Conservation (phyloP, 495 filamentous ascomycete genomes). For the Lophiostoma macrostomum region DNA sequence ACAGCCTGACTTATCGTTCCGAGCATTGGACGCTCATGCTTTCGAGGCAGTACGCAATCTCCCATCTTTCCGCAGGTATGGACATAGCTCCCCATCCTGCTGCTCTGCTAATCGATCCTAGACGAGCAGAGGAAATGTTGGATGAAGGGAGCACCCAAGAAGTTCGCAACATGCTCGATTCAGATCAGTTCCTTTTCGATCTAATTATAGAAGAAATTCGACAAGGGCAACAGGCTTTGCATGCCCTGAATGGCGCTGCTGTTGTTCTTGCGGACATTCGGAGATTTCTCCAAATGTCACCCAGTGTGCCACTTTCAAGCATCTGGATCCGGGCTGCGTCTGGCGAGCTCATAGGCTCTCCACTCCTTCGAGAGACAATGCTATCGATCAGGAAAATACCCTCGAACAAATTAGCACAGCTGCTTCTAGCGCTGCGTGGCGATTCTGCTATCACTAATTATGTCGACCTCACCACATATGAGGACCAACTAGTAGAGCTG, state of each 20-base stretch:
- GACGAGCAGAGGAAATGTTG: conserved; percentile 47
- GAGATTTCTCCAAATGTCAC: conserved; percentile 17
- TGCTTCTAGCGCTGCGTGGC: conserved; percentile 18
- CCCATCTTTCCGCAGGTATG: conserved; percentile 71
- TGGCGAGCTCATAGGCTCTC: conserved; percentile 30
- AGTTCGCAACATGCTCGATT: conserved; percentile 28
- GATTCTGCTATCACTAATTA: no score
- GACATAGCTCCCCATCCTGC: conserved; percentile 30
- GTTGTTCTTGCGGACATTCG: conserved; percentile 12
- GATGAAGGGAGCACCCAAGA: conserved; percentile 24
- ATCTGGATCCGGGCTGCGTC: conserved; percentile 29
- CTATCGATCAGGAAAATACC: conserved; percentile 31
- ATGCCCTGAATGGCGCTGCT: conserved; percentile 3
- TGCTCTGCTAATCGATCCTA: conserved; percentile 41
- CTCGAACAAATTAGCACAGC: conserved; percentile 29
- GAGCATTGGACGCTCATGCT: conserved; percentile 55
- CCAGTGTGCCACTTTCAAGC: conserved; percentile 17
- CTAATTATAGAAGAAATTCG: conserved; percentile 11
- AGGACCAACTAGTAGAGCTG: conserved; percentile 8
- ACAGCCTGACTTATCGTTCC: conserved; percentile 28
- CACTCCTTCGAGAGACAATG: conserved; percentile 30
- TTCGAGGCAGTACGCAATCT: conserved; percentile 74
- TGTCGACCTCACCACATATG: conserved; percentile 5
- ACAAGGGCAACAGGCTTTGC: conserved; percentile 7
- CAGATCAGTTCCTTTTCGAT: conserved; percentile 19